Conservation (phyloP, 345 rosid species). For the Toxicodendron radicans region DNA sequence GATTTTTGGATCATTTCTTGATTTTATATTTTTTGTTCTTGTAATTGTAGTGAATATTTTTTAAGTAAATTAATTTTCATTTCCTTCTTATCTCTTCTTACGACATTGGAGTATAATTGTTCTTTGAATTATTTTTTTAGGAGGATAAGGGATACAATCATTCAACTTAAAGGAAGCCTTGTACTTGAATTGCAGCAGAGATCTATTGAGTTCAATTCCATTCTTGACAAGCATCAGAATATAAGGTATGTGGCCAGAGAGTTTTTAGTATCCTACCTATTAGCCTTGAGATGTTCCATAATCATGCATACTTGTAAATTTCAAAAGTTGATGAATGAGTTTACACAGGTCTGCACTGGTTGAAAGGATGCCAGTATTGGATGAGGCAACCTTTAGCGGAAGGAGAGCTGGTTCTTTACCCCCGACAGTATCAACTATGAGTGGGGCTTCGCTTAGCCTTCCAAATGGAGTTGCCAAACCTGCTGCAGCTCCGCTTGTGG, state of each 20-base stretch:
- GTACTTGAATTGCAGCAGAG: constrained; percentile 99
- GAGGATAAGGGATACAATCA: constrained; percentile 69
- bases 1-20: neutral
- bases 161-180: constrained; percentile 80
- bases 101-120: constrained; percentile 11
- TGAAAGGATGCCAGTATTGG: constrained; percentile 98
- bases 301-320: constrained; percentile 16
- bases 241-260: constrained; percentile 53
- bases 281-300: constrained; percentile 8
- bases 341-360: constrained; percentile 74
- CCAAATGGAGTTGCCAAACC: constrained; percentile 86
- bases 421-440: constrained; percentile 60
- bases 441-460: constrained; percentile 61
- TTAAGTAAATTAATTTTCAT: neutral
- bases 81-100: constrained; percentile 15
- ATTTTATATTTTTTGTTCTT: constrained; percentile 4
- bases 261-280: constrained; percentile 11
- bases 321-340: constrained; percentile 31
- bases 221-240: constrained; percentile 82
- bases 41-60: neutral
- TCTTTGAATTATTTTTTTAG: constrained; percentile 43
- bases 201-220: constrained; percentile 85
- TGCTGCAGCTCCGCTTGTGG: constrained; percentile 74
- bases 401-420: constrained; percentile 86
- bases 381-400: constrained; percentile 89